phyloP scores from a whole-genome alignment of 2,329 filamentous ascomycete species.

The Colletotrichum camelliae region DNA sequence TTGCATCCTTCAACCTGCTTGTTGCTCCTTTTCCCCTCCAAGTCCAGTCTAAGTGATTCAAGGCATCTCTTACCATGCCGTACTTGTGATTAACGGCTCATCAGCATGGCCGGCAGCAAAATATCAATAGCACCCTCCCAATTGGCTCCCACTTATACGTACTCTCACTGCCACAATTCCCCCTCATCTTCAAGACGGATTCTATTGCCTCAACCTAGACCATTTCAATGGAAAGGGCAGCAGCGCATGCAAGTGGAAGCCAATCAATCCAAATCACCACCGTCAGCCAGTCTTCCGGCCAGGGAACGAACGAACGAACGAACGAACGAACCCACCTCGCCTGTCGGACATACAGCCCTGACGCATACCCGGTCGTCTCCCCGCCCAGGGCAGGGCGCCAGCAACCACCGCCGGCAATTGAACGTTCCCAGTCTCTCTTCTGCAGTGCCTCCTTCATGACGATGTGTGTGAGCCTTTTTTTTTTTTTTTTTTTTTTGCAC shows the following conservation, averaged over 20 bases:
- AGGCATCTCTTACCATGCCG: not conserved
- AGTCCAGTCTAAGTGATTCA: not conserved
- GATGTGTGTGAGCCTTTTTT: not conserved
- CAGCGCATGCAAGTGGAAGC: not conserved
- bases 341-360: not conserved
- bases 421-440: not conserved
- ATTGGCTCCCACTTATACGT: not conserved
- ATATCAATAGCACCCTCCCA: not conserved
- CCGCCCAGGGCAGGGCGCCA: not conserved
- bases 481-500: not conserved
- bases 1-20: not conserved
- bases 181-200: not conserved
- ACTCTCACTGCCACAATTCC: not conserved
- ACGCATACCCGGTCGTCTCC: not conserved
- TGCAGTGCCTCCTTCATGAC: not conserved
- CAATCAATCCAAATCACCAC: not conserved
- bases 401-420: not conserved
- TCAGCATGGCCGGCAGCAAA: not conserved
- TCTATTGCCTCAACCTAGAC: not conserved
- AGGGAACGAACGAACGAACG: not conserved
- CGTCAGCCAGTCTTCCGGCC: not conserved
- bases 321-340: not conserved
- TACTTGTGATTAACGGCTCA: not conserved
- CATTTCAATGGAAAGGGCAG: not conserved
- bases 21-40: not conserved